Conservation (phyloP, 2,329 filamentous ascomycete genomes). For the Metarhizium guizhouense region DNA sequence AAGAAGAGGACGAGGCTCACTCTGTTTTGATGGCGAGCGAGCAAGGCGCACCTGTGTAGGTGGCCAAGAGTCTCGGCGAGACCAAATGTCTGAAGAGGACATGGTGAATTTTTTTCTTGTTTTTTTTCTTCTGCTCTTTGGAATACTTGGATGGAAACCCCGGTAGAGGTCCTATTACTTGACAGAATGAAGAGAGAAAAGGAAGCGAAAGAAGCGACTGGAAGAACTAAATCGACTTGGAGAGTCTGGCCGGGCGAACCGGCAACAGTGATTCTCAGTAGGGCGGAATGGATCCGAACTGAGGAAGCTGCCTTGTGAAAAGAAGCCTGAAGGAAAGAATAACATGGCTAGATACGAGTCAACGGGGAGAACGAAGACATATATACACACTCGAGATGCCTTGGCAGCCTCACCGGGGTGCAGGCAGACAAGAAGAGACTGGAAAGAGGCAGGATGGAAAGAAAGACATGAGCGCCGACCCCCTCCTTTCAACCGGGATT, state of each 20-base stretch:
- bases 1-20: slow-evolving; percentile 31
- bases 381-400: not conserved
- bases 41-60: slow-evolving; percentile 40
- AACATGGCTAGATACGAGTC: not conserved
- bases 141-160: too few relatives aligned
- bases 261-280: slow-evolving; percentile 4
- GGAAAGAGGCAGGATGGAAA: not conserved
- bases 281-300: not conserved
- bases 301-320: not conserved
- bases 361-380: slow-evolving; percentile 1
- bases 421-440: not conserved
- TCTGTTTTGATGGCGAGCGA: slow-evolving; percentile 23
- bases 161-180: too few relatives aligned
- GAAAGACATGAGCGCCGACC: not conserved
- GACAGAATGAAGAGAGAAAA: not conserved
- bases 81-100: slow-evolving; percentile 24
- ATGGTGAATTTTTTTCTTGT: slow-evolving; percentile 17
- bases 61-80: slow-evolving; percentile 40
- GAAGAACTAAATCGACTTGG: not conserved
- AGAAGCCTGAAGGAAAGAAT: not conserved
- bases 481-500: not conserved
- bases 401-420: not conserved
- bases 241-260: slow-evolving; percentile 1
- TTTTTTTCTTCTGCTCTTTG: not conserved
- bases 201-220: not conserved